phyloP scores from a whole-genome alignment of 257 asterid genomes.

The Nicotiana sylvestris region DNA sequence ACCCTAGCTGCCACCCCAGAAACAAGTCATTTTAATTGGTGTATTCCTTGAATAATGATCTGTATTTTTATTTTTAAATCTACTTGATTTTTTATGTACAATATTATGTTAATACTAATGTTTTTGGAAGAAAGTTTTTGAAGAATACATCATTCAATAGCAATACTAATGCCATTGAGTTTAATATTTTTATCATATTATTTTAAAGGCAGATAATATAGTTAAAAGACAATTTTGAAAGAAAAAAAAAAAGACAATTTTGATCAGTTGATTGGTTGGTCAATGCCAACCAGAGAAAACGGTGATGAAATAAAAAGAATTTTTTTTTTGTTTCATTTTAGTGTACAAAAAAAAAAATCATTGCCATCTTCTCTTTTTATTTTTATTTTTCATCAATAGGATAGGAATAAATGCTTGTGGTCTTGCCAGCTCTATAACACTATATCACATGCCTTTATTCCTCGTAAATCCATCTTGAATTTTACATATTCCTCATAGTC shows the following conservation, averaged over 20 bases:
- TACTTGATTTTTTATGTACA: not conserved
- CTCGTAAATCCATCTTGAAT: not conserved
- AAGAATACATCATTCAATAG: not conserved
- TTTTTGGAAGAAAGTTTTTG: not conserved
- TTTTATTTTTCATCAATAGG: not conserved
- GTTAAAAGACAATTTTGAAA: not conserved
- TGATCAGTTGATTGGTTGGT: not conserved
- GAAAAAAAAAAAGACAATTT: not conserved
- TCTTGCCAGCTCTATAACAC: not conserved
- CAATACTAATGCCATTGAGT: not conserved
- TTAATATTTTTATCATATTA: not conserved
- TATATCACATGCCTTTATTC: not conserved
- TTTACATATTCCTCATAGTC: not conserved
- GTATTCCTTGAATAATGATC: not conserved
- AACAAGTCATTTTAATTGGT: constrained; percentile 12
- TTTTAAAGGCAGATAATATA: not conserved
- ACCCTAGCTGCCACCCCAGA: constrained; percentile 33
- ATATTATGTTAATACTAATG: not conserved
- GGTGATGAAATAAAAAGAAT: not conserved
- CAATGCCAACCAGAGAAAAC: not conserved
- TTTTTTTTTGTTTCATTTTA: not conserved
- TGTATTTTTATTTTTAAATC: not conserved
- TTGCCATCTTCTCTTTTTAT: not conserved
- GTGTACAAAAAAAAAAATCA: not conserved
- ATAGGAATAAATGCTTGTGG: constrained; percentile 7